Conservation (phyloP, 2,329 filamentous ascomycete species). For the Emmonsiellopsis sp. region DNA sequence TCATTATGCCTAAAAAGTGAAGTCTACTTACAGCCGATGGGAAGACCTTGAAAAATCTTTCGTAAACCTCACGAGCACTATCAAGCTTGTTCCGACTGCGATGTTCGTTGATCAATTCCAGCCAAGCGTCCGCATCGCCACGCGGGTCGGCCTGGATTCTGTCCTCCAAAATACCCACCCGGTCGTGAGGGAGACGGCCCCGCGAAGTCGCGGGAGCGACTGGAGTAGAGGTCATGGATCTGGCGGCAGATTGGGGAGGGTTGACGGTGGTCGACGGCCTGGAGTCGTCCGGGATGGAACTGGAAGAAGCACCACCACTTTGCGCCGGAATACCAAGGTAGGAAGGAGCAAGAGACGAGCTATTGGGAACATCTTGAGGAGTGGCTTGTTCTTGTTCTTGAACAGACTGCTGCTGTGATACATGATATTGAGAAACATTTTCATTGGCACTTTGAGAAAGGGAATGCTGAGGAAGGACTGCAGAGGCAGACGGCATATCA, state of each 20-base stretch:
- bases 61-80: conserved; percentile 68
- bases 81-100: conserved; percentile 73
- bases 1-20: conserved; percentile 2
- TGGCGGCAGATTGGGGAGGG: conserved; percentile 22
- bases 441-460: conserved; percentile 48
- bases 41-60: conserved; percentile 79
- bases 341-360: conserved; percentile 39
- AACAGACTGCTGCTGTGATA: conserved; percentile 50
- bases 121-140: conserved; percentile 87
- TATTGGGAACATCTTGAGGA: conserved; percentile 41
- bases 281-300: conserved; percentile 22
- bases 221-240: conserved; percentile 27
- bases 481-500: conserved; percentile 38
- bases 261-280: conserved; percentile 11
- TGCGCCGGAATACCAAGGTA: conserved; percentile 36
- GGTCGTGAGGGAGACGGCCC: conserved; percentile 59
- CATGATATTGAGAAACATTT: conserved; percentile 47
- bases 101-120: conserved; percentile 76
- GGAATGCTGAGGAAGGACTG: conserved; percentile 44
- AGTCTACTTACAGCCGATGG: conserved; percentile 70
- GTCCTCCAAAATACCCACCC: conserved; percentile 73
- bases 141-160: conserved; percentile 86
- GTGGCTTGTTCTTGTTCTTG: conserved; percentile 42
- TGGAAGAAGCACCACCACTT: conserved; percentile 29
- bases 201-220: conserved; percentile 38